Conservation (phyloP, 192 early-diverging fungal species). For the Cetraspora pellucida region DNA sequence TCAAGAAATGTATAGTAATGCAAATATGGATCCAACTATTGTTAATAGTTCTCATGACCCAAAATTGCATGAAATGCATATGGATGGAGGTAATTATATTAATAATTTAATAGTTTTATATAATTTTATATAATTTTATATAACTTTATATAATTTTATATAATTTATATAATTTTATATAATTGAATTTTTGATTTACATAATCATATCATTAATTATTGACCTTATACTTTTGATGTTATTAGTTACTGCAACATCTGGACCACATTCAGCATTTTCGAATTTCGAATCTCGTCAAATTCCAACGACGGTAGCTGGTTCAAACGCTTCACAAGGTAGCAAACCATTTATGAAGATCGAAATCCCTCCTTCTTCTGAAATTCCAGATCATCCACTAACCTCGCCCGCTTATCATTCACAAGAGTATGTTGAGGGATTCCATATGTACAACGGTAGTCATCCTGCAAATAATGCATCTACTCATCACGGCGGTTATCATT, state of each 20-base stretch:
- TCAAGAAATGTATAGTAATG: conserved; percentile 38
- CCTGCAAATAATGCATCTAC: conserved; percentile 14
- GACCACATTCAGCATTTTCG: conserved; percentile 33
- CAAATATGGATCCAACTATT: neutral
- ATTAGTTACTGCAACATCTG: conserved; percentile 8
- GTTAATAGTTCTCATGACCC: conserved; percentile 19
- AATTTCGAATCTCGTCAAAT: conserved; percentile 35
- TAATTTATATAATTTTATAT: too few species aligned
- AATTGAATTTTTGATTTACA: too few species aligned
- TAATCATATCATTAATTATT: too few species aligned
- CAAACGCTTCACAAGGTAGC: neutral
- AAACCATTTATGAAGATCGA: conserved; percentile 28
- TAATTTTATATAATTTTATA: too few species aligned
- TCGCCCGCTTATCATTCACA: conserved; percentile 33
- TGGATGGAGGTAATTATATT: conserved; percentile 22
- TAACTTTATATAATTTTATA: too few species aligned
- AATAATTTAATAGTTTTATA: too few species aligned
- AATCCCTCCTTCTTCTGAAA: conserved; percentile 25
- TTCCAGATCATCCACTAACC: conserved; percentile 29
- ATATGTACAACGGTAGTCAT: neutral
- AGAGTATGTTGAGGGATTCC: conserved; percentile 27
- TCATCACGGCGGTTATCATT: conserved; percentile 32
- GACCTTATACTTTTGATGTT: too few species aligned
- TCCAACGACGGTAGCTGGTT: too few species aligned
- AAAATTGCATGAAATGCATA: conserved; percentile 34